Base-by-base conservation (phyloP, 495 filamentous ascomycete genomes). In the Pyronema domesticum region DNA sequence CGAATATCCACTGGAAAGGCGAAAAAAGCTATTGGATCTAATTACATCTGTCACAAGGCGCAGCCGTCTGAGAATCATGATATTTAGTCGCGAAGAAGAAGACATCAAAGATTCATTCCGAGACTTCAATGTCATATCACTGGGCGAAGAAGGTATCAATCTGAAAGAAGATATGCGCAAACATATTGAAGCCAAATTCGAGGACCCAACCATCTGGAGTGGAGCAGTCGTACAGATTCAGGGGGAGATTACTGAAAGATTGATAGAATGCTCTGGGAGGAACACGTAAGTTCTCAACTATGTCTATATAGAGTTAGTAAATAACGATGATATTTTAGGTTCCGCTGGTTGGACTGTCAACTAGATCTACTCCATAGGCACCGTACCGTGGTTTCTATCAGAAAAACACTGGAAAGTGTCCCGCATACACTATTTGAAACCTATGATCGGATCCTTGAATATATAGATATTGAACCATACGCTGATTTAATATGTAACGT, bases 271-370 rank as follows among this genome's bases (percentile, higher is more conserved):
- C 7, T 50, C 47, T 19, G 47, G 30, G 2, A 36, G 9, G 5
- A 50, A 50, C 30, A 50, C 36, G 47, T 50, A 17, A 50, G 47
- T 50, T 42, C 6, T 23, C 13, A 50, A 35, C 18, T 8, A 35
- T 23, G 1, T 13, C 13, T 8, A 9, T 13, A 36, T 8, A 50
- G 5, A 7, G 8, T 11, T 8, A 13, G 34, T 13, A n/a, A 50
- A 35, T 13, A 23, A n/a, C 47, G 36, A n/a, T 14, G 6, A 5
- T 19, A 10, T 19, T n/a, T 3, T n/a, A 71, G 69, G 68, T 72
- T 72, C 57, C 70, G 69, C 6, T 72, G 68, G 70, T 65, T 57
- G 5, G 64, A 66, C 15, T 70, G 67, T 50, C 69, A 70, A 46
- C 43, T 72, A 0, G 63, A 71, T 49, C 46, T 42, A 19, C 56